These are phyloP conservation scores for Sporothrix mexicana DNA, from an alignment of 2,329 filamentous ascomycete species.

Conservation along the genomic window DNA sequence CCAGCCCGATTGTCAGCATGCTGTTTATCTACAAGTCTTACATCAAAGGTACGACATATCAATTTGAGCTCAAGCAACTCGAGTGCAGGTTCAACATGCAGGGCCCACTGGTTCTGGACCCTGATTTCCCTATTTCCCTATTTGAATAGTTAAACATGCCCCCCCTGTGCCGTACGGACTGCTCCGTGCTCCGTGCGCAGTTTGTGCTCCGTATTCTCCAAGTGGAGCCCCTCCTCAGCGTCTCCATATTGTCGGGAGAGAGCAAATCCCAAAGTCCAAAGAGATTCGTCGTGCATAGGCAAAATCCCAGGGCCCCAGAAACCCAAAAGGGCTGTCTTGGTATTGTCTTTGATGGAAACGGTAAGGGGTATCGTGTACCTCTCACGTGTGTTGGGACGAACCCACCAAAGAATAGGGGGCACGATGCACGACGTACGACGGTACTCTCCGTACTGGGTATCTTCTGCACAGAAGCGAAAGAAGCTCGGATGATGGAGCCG, in stretches of 20 bases:
- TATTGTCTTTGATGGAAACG: constrained; percentile 15
- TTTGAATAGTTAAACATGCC: neutral
- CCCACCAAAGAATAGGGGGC: neutral
- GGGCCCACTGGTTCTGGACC: neutral
- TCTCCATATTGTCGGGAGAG: constrained; percentile 1
- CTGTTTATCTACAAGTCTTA: too few species aligned
- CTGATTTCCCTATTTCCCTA: neutral
- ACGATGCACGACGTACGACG: too few species aligned
- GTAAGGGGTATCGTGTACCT: neutral
- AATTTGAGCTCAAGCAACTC: too few species aligned
- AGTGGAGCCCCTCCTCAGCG: neutral
- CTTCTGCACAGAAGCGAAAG: neutral
- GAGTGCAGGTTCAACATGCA: neutral
- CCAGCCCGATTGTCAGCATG: neutral
- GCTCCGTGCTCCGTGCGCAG: constrained; percentile 24
- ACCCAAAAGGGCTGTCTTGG: too few species aligned
- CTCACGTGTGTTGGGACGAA: neutral
- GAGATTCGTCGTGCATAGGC: too few species aligned
- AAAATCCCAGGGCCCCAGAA: too few species aligned
- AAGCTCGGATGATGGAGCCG: constrained; percentile 16
- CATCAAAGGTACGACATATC: too few species aligned
- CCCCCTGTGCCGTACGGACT: constrained; percentile 10
- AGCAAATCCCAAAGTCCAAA: neutral
- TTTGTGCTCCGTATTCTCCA: neutral
- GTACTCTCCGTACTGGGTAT: too few species aligned